Percentiles rank a stretch among this genome's conserved stretches.
These are phyloP conservation scores for Penicillium bialowiezense DNA, from an alignment of 495 filamentous ascomycete genomes.

Conservation along the genomic window DNA sequence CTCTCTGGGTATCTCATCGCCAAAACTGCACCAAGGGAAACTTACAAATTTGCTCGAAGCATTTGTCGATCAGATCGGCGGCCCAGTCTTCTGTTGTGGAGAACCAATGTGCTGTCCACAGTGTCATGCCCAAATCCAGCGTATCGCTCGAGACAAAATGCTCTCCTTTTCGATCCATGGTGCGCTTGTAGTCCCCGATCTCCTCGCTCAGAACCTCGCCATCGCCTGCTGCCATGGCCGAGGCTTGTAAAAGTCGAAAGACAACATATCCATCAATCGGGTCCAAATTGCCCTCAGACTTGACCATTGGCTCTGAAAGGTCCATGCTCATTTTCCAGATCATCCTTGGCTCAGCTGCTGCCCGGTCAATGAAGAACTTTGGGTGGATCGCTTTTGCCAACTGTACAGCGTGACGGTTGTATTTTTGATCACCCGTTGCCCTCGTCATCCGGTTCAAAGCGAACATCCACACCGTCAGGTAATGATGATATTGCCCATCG, in stretches of 20 bases:
- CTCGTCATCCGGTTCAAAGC: conserved; percentile 58
- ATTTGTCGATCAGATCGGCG: conserved; percentile 34
- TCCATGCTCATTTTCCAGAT: conserved; percentile 63
- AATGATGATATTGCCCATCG: conserved; percentile 69
- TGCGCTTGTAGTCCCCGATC: conserved; percentile 55
- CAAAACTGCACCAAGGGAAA: neutral
- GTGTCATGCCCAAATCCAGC: conserved; percentile 63
- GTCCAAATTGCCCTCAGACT: conserved; percentile 58
- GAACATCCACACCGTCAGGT: conserved; percentile 71
- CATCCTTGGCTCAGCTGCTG: conserved; percentile 42
- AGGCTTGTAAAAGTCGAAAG: conserved; percentile 51
- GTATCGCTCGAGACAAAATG: conserved; percentile 51
- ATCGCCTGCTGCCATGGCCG: conserved; percentile 28
- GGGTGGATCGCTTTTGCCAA: conserved; percentile 60
- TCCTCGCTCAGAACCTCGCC: conserved; percentile 44
- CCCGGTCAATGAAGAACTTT: conserved; percentile 47
- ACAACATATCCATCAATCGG: conserved; percentile 60
- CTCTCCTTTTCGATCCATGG: conserved; percentile 51
- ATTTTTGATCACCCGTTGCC: conserved; percentile 47
- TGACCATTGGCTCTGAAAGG: conserved; percentile 48
- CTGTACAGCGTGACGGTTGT: conserved; percentile 54
- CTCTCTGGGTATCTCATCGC: neutral
- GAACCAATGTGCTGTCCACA: conserved; percentile 63
- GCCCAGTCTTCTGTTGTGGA: conserved; percentile 53
- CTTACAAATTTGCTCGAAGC: conserved; percentile 46